phyloP scores from a whole-genome alignment of 129 eudicot genomes.

The Gnaphalium uliginosum region DNA sequence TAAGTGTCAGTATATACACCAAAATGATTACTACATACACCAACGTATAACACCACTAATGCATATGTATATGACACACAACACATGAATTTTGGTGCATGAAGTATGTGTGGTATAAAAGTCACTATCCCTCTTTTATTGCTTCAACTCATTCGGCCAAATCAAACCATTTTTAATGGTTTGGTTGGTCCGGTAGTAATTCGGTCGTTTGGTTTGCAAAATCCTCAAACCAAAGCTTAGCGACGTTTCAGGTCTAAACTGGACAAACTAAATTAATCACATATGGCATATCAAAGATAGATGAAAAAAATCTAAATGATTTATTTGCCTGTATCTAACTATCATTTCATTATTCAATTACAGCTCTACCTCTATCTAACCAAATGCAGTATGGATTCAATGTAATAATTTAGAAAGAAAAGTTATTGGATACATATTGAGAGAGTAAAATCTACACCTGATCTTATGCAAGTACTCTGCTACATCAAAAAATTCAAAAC shows the following conservation, averaged over 20 bases:
- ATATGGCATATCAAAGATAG: neutral
- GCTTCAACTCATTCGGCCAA: too few species aligned
- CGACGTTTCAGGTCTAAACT: neutral
- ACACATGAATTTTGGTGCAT: too few species aligned
- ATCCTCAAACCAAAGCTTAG: too few species aligned
- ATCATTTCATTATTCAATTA: slow-evolving; percentile 5
- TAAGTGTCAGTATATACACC: too few species aligned
- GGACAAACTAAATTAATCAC: neutral
- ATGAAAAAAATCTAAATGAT: slow-evolving; percentile 15
- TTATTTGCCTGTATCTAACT: neutral
- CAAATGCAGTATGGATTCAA: slow-evolving; percentile 12
- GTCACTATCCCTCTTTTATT: too few species aligned
- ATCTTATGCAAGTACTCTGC: slow-evolving; percentile 19
- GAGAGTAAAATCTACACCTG: slow-evolving; percentile 28
- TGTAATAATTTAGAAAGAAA: slow-evolving; percentile 4
- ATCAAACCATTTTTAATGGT: too few species aligned
- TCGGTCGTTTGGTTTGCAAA: too few species aligned
- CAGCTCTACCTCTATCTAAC: neutral
- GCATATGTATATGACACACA: too few species aligned
- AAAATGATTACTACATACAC: too few species aligned
- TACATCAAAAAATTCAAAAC: slow-evolving; percentile 17
- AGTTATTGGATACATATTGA: neutral
- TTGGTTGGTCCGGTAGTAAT: too few species aligned
- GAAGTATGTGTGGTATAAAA: too few species aligned
- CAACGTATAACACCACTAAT: too few species aligned